These are phyloP conservation scores for Mycena floridula DNA, from an alignment of 768 basidiomycete genomes.

Conservation along the genomic window DNA sequence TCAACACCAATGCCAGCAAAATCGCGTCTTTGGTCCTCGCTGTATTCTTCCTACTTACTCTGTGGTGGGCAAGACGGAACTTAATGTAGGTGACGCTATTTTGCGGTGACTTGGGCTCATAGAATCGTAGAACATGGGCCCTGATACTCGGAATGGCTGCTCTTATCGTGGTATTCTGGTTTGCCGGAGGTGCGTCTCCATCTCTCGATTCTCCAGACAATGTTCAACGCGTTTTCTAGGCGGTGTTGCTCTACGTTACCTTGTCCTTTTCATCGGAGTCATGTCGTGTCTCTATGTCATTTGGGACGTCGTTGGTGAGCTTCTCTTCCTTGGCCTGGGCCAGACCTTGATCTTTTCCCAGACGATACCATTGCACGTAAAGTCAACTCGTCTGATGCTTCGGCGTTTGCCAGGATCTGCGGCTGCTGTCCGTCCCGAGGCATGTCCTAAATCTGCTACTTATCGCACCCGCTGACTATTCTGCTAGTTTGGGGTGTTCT, in stretches of 20 bases:
- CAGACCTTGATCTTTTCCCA: constrained; percentile 16
- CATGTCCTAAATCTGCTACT: constrained; percentile 15
- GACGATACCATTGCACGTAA: constrained; percentile 84
- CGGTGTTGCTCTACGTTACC: background rate
- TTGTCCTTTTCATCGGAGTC: constrained; percentile 79
- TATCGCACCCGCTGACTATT: constrained; percentile 2
- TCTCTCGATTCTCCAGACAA: background rate
- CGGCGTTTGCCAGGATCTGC: constrained; percentile 76
- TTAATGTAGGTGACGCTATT: constrained; percentile 46
- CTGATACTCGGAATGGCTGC: constrained; percentile 77
- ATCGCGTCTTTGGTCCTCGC: constrained; percentile 74
- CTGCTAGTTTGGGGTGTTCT: constrained; percentile 78
- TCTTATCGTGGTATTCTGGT: constrained; percentile 79
- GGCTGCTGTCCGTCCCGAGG: constrained; percentile 84
- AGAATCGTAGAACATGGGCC: constrained; percentile 66
- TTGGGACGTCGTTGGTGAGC: constrained; percentile 81
- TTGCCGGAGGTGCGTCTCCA: constrained; percentile 65
- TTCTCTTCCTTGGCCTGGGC: background rate
- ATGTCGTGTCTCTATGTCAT: constrained; percentile 87
- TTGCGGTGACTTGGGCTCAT: background rate
- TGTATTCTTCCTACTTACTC: constrained; percentile 79
- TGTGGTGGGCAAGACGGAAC: constrained; percentile 83
- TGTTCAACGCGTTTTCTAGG: background rate
- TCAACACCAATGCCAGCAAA: constrained; percentile 86
- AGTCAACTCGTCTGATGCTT: constrained; percentile 84